Evolutionary conservation across 1,139 yeast genomes (phyloP), one percentile per base, ranked within the genome.

Genomic region (Hansenula sp.): DNA sequence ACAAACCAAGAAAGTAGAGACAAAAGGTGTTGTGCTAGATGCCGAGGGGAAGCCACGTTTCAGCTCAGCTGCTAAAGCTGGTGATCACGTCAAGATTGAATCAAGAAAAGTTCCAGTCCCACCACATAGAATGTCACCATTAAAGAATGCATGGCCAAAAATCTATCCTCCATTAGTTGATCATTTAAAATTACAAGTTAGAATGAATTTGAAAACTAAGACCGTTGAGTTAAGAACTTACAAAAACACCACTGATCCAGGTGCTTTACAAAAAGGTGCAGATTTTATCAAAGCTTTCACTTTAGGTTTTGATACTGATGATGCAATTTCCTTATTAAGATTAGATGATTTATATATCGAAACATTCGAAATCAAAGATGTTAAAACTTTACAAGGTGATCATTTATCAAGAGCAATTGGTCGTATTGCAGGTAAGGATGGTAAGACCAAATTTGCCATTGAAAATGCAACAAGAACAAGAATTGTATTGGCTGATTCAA

Each of bases 371-470:
- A 77, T 93, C 58, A 93, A 94, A 67, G 99, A 93, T 67, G 98
- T 93, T 48, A 94, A 93, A 70, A 91, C 97, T 3, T 73, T 93
- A 55, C 82, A 82, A 31, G 99, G 99, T 19, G 99, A 93, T 67
- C 99, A 93, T 77, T 76, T 93, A 65, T 84, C 96, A 40, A 84
- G 99, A 74, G 99, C 99, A 17, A 93, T 93, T 63, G 99, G 99
- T 59, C 90, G 99, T 76, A 93, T 93, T 66, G 99, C 99, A 21
- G 99, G 99, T 66, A 94, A 93, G 63, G 99, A 93, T 63, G 99
- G 99, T 61, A 91, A 91, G 69, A 93, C 99, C 50, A 93, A 93
- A 70, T 93, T 91, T 66, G 97, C 99, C 32, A 93, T 93, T 60
- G 99, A 93, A 68, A 93, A 93, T 62, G 98, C 99, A 21, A 91